Evolutionary conservation across 495 filamentous ascomycete species (phyloP).

Genomic region (Penicillium canariense): DNA sequence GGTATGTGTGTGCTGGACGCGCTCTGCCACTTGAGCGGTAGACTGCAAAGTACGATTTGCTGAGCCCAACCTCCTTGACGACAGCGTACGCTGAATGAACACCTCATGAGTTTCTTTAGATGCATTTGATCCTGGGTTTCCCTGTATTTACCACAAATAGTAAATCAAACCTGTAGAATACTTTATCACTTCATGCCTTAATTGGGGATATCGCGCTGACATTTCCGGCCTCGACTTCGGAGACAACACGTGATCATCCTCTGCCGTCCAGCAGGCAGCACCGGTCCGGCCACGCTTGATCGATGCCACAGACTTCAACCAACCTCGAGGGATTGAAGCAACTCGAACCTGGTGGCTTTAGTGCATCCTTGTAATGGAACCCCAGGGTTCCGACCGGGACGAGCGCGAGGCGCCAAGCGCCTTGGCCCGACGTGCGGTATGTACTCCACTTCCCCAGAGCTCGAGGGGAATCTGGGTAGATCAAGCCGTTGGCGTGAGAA

Average conservation of each 20-base stretch:
- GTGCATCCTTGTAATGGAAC: conserved; percentile 25
- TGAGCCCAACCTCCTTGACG: conserved; percentile 7
- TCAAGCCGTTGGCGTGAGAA: neutral
- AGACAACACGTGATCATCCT: neutral
- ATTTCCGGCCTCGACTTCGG: neutral
- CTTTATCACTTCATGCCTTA: neutral
- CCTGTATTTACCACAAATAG: neutral
- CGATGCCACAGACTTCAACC: neutral
- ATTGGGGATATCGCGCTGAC: neutral
- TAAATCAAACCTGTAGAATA: too few relatives aligned
- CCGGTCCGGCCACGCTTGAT: neutral
- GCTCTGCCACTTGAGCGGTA: conserved; percentile 10
- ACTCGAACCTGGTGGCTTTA: neutral
- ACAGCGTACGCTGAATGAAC: conserved; percentile 16
- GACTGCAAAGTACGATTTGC: conserved; percentile 1
- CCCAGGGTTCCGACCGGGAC: conserved; percentile 36
- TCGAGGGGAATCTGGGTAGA: neutral
- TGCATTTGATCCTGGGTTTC: neutral
- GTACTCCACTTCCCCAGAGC: conserved; percentile 19
- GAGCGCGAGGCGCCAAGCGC: conserved; percentile 25
- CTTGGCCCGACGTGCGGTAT: conserved; percentile 33
- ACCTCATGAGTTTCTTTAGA: conserved; percentile 5
- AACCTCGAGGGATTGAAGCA: neutral
- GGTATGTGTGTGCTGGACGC: conserved; percentile 22
- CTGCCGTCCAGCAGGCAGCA: neutral